These are phyloP conservation scores for Raphanus sativus DNA, from an alignment of 345 rosid genomes.

Conservation along the genomic window DNA sequence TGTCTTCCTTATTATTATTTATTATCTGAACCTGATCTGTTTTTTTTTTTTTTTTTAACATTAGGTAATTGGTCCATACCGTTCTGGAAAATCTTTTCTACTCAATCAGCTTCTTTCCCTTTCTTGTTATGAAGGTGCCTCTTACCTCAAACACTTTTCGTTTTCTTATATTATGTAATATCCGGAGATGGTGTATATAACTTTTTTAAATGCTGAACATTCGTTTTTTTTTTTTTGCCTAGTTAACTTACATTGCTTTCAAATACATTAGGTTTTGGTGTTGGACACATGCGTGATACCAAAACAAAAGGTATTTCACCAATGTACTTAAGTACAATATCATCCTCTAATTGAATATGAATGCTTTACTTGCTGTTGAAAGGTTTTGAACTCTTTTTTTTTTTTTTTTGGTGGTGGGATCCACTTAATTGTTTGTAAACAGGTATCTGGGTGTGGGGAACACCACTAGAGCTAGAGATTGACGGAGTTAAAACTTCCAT, in stretches of 20 bases:
- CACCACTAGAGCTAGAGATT: conserved; percentile 73
- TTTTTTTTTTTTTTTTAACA: conserved; percentile 30
- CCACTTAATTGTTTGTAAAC: conserved; percentile 16
- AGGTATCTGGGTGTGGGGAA: conserved; percentile 99
- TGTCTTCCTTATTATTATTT: too few species aligned
- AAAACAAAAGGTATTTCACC: conserved; percentile 79
- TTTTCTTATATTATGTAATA: too few species aligned
- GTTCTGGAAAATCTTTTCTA: conserved; percentile 97
- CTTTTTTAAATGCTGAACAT: background rate
- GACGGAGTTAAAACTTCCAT: conserved; percentile 81
- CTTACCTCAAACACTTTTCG: conserved; percentile 18
- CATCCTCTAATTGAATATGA: background rate
- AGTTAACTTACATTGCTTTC: background rate
- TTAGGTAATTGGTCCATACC: conserved; percentile 99
- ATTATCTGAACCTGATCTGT: too few species aligned
- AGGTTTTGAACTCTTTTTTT: background rate
- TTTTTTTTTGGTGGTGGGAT: background rate
- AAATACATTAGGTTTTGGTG: conserved; percentile 81
- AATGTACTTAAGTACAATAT: background rate
- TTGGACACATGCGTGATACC: conserved; percentile 99
- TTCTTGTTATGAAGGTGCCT: conserved; percentile 94
- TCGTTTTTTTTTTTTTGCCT: too few species aligned
- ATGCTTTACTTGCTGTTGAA: background rate
- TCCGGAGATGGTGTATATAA: background rate
- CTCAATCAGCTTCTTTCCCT: conserved; percentile 99